Evolutionary conservation across 2,329 filamentous ascomycete genomes (phyloP).

Genomic region (Colletotrichum eremochloae): DNA sequence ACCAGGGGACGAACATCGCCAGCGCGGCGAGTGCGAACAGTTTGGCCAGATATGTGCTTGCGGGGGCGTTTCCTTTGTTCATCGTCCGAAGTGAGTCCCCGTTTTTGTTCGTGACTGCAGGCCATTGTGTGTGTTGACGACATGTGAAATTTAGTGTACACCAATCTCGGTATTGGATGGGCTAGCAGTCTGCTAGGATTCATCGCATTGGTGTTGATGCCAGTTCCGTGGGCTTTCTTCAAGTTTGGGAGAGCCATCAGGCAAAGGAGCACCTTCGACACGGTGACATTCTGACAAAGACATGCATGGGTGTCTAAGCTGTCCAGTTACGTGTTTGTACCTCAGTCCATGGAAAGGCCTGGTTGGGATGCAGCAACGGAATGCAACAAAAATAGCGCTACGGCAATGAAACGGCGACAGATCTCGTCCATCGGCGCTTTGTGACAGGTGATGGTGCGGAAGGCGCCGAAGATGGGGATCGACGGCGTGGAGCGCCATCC

Average conservation of each 20-base stretch:
- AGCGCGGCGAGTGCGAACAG: constrained; percentile 72
- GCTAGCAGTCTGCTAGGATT: constrained; percentile 62
- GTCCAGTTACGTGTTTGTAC: background rate
- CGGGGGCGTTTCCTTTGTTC: constrained; percentile 71
- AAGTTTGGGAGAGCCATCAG: constrained; percentile 60
- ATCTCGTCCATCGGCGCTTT: background rate
- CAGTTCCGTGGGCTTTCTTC: constrained; percentile 67
- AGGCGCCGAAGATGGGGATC: constrained; percentile 1
- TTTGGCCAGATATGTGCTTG: constrained; percentile 67
- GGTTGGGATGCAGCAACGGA: background rate
- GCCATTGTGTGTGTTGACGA: background rate
- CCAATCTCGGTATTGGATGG: constrained; percentile 59
- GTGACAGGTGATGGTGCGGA: constrained; percentile 3
- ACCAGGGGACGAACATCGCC: constrained; percentile 67
- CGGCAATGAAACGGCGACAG: background rate
- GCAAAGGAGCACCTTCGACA: constrained; percentile 56
- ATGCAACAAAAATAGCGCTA: background rate
- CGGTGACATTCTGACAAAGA: constrained; percentile 46
- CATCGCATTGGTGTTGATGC: constrained; percentile 61
- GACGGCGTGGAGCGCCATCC: background rate
- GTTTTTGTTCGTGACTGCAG: background rate
- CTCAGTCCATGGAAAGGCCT: background rate
- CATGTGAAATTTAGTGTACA: constrained; percentile 54
- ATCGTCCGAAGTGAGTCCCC: constrained; percentile 65
- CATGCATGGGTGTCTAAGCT: constrained; percentile 42